Conservation (phyloP, 768 basidiomycete genomes). For the Tricholoma furcatifolium region DNA sequence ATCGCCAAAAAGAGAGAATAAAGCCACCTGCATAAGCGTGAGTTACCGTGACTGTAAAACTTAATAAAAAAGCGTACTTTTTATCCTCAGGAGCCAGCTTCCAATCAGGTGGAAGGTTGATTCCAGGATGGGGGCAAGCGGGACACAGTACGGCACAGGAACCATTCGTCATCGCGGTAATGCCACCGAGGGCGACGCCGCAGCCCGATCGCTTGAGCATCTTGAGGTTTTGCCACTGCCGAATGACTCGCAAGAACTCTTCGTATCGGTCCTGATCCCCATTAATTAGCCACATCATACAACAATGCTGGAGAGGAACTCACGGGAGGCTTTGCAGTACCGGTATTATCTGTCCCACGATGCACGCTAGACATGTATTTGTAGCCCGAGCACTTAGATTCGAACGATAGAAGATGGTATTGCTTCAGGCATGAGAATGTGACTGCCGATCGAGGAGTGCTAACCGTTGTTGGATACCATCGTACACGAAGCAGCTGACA, state of each 20-base stretch:
- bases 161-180: slow-evolving; percentile 15
- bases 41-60: too few species aligned
- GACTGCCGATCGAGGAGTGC: slow-evolving; percentile 25
- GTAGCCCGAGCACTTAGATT: too few species aligned
- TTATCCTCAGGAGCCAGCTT: slow-evolving; percentile 10
- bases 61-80: slow-evolving; percentile 3
- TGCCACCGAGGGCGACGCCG: slow-evolving; percentile 18
- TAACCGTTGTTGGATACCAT: slow-evolving; percentile 28
- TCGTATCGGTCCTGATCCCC: slow-evolving; percentile 25
- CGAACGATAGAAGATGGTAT: slow-evolving; percentile 31
- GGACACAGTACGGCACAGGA: slow-evolving; percentile 26
- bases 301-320: too few species aligned
- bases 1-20: slow-evolving; percentile 9
- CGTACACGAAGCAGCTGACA: slow-evolving; percentile 30
- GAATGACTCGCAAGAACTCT: slow-evolving; percentile 17
- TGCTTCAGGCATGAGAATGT: slow-evolving; percentile 27
- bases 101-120: slow-evolving; percentile 25
- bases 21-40: background rate
- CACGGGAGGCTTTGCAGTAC: slow-evolving; percentile 13
- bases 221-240: slow-evolving; percentile 19
- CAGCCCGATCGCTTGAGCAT: slow-evolving; percentile 22
- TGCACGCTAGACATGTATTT: slow-evolving; percentile 27
- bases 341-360: slow-evolving; percentile 28
- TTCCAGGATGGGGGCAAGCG: slow-evolving; percentile 25
- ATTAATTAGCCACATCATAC: too few species aligned